Percentiles rank a stretch among this genome's conserved stretches.
Conservation (phyloP, 2,329 filamentous ascomycete species). For the Neophaeococcomyces aloes region DNA sequence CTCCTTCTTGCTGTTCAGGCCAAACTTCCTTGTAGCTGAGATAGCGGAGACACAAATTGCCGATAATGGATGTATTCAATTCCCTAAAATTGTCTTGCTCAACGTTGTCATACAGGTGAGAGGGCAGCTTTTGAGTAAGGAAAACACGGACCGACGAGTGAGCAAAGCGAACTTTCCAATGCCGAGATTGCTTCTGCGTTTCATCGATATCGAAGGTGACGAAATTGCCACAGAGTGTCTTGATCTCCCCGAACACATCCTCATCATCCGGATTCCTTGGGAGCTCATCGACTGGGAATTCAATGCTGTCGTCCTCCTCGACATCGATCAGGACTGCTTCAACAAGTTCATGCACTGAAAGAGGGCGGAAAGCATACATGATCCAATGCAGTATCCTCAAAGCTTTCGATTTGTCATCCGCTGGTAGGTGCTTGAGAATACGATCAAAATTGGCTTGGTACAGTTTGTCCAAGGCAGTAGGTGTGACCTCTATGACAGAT, state of each 20-base stretch:
- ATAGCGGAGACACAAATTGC: neutral
- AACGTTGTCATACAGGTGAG: neutral
- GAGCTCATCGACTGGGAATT: conserved; percentile 1
- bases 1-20: neutral
- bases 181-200: neutral
- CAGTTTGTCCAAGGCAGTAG: neutral
- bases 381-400: conserved; percentile 4
- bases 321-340: conserved; percentile 1
- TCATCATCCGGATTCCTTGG: neutral
- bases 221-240: conserved; percentile 3
- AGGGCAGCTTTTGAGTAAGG: neutral
- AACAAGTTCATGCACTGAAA: conserved; percentile 1
- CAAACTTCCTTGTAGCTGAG: neutral
- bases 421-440: neutral
- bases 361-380: conserved; percentile 3
- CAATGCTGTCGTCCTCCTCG: neutral
- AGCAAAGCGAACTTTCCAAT: conserved; percentile 4
- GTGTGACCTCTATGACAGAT: neutral
- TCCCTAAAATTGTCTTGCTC: neutral
- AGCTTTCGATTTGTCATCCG: neutral
- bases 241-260: neutral
- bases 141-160: neutral
- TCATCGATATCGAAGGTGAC: neutral
- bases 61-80: neutral
- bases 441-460: conserved; percentile 1